Base-by-base conservation (phyloP, 257 asterid species). In the Rehmannia glutinosa region DNA sequence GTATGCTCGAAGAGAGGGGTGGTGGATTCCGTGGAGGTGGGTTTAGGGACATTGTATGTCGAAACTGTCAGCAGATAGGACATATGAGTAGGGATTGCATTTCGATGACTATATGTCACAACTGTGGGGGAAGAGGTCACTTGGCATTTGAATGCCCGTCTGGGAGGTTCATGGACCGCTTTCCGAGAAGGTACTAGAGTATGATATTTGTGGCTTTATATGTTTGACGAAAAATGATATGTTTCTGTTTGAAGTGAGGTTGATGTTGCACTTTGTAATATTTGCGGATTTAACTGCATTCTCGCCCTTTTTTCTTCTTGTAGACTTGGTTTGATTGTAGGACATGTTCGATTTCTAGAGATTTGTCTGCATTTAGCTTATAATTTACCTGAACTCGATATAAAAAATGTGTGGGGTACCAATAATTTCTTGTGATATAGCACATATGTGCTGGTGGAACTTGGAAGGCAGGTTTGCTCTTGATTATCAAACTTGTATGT, bases 61-160 rank as follows among this genome's bases (percentile, higher is more conserved):
- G 92, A 52, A 90, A 66, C 81, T 88, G 97, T 84, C 87, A 81
- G 81, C 97, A 88, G 82, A 79, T 83, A 7, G 97, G 96, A 17
- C 97, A 90, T 75, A 80, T 86, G 81, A 88, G 96, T 60, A 70
- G 95, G 75, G 97, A 91, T 64, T 91, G 96, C 75, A 70, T 83
- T 52, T 42, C 80, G 1, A 74, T 84, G 72, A 72, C 85, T 61
- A 81, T 91, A 27, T 91, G 97, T 71, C 96, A 84, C 75, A 91
- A 91, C 81, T 91, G 97, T 39, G 96, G 97, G 12, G 97, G 97
- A 12, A 78, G 96, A 68, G 97, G 97, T 47, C 97, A 91, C 60
- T 50, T 81, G 69, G 96, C 97, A 0, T 88, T 72, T 27, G 95
- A 91, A 66, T 91, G 97, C 24, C 97, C 97, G 5, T 91, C 97